Percentiles rank a stretch among this genome's conserved stretches.
These are phyloP conservation scores for Cornus kousa DNA, from an alignment of 148 eudicot genomes.

Conservation along the genomic window DNA sequence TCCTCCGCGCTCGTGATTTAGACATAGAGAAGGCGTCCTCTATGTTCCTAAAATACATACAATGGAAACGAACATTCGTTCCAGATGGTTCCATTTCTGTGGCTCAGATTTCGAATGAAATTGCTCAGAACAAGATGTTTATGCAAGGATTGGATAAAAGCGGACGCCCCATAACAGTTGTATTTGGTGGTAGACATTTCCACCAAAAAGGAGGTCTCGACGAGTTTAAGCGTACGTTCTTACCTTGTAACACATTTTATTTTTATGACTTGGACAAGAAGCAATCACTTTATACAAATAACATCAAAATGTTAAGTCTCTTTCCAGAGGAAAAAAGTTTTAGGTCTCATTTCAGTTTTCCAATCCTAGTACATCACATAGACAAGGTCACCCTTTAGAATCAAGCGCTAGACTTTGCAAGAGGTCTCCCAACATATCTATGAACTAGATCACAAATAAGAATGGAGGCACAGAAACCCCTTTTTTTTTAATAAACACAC, in stretches of 20 bases:
- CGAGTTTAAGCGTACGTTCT: slow-evolving; percentile 68
- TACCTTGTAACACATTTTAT: not conserved
- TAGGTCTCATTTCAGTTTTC: too few species aligned
- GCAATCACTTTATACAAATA: too few species aligned
- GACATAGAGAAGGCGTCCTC: slow-evolving; percentile 66
- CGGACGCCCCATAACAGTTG: slow-evolving; percentile 57
- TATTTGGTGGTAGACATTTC: slow-evolving; percentile 52
- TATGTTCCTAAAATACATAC: slow-evolving; percentile 53
- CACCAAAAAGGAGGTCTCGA: slow-evolving; percentile 63
- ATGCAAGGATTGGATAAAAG: slow-evolving; percentile 59
- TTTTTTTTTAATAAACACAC: too few species aligned
- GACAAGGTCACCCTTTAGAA: too few species aligned
- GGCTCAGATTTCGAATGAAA: slow-evolving; percentile 45
- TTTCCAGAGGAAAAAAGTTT: too few species aligned
- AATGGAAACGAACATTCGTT: slow-evolving; percentile 58
- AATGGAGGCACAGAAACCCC: too few species aligned
- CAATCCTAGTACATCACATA: too few species aligned
- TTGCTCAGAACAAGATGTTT: slow-evolving; percentile 69
- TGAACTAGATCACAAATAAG: not conserved
- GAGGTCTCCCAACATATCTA: not conserved
- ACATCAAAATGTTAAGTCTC: not conserved
- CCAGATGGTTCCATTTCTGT: slow-evolving; percentile 64
- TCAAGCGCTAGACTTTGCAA: not conserved
- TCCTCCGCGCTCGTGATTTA: slow-evolving; percentile 71
- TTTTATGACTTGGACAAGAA: not conserved